Evolutionary conservation across 192 early-diverging fungal genomes (phyloP).

Genomic region (Coemansia sp.): DNA sequence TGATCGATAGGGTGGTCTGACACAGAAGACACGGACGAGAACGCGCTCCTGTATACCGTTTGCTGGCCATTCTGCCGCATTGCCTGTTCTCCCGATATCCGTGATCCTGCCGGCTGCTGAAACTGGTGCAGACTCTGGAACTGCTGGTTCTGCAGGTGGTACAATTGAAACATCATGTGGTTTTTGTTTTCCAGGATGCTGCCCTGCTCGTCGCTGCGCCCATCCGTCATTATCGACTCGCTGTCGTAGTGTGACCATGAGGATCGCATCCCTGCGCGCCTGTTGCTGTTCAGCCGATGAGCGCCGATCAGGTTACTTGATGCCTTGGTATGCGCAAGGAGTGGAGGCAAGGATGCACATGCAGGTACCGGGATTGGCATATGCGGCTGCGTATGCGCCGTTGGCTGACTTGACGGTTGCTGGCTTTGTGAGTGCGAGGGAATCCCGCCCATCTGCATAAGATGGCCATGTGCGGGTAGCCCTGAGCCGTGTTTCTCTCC

Average conservation of each 20-base stretch:
- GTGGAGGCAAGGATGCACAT: background rate
- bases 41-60: background rate
- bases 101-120: conserved; percentile 10
- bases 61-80: background rate
- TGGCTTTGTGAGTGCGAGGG: background rate
- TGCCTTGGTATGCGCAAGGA: conserved; percentile 1
- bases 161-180: conserved; percentile 37
- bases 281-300: background rate
- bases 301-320: background rate
- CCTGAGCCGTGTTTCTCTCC: background rate
- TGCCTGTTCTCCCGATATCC: conserved; percentile 19
- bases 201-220: conserved; percentile 27
- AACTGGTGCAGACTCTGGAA: conserved; percentile 36
- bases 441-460: background rate
- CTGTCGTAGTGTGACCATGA: conserved; percentile 47
- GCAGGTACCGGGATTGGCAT: no score
- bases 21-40: conserved; percentile 4
- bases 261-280: conserved; percentile 10
- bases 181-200: conserved; percentile 21
- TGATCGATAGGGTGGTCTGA: background rate
- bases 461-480: background rate
- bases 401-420: background rate
- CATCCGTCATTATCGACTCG: conserved; percentile 23
- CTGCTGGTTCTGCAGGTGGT: conserved; percentile 43
- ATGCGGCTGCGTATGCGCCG: background rate